Evolutionary conservation across 75 land plant genomes (phyloP).

Genomic region (Pinus albicaulis): DNA sequence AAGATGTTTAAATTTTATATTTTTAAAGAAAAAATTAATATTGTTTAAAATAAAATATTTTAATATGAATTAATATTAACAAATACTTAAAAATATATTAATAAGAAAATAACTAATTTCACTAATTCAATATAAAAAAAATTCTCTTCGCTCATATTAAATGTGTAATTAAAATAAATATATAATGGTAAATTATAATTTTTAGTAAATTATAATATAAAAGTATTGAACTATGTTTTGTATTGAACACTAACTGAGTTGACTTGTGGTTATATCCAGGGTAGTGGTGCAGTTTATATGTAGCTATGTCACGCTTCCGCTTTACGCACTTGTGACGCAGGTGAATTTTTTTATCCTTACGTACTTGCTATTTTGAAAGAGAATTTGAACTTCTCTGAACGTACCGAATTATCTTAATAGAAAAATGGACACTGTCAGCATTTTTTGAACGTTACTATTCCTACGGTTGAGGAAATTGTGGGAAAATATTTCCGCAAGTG

Average conservation of each 20-base stretch:
- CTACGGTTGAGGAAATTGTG: not conserved
- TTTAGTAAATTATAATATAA: too few relatives aligned
- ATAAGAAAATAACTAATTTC: too few relatives aligned
- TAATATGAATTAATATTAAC: too few relatives aligned
- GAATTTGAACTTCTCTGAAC: not conserved
- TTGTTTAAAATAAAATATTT: too few relatives aligned
- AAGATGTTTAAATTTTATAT: too few relatives aligned
- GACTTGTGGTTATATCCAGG: not conserved
- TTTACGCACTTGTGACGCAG: conserved; percentile 70
- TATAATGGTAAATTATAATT: too few relatives aligned
- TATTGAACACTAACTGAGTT: not conserved
- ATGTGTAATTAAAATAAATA: too few relatives aligned
- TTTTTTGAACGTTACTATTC: too few relatives aligned
- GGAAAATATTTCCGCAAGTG: not conserved
- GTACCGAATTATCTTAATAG: not conserved
- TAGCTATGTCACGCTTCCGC: conserved; percentile 72
- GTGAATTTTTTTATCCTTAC: conserved; percentile 13
- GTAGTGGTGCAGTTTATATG: conserved; percentile 39
- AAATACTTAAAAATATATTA: too few relatives aligned
- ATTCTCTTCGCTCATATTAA: too few relatives aligned
- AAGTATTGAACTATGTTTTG: not conserved
- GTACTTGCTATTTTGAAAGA: not conserved
- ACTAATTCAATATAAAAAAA: too few relatives aligned
- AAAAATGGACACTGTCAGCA: not conserved
- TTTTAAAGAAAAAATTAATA: too few relatives aligned